Base-by-base conservation (phyloP, 1,139 yeast genomes). In the Blastobotrys serpentis region DNA sequence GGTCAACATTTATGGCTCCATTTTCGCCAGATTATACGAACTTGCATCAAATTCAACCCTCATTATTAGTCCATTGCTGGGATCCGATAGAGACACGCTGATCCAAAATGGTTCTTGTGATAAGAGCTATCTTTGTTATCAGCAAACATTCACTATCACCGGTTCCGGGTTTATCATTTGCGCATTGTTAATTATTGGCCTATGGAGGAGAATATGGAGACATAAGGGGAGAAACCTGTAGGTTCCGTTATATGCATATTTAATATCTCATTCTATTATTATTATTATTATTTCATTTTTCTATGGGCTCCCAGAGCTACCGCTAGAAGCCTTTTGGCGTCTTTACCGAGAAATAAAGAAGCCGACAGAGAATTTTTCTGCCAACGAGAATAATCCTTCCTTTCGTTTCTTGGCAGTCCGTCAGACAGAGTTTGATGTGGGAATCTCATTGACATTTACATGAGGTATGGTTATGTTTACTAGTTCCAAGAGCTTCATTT, bases 11-110 rank as follows among this genome's bases (percentile, higher is more conserved):
- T 87, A 77, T 60, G 92, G 96, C 2, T 62, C 86, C 50, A 58
- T 82, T 17, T 90, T 85, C 65, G 97, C 96, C 0, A 63, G 68
- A 25, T 70, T 81, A 23, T 82, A 78, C 56, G 95, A 89, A 32
- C 43, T 32, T 4, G 51, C 51, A 2, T 19, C 48, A 2, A 6
- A 19, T 4, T 38, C 29, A n/a, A 42, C 43, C 3, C 11, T 44
- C 14, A 13, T 33, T 5, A 6, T 30, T 4, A 33, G 38, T 11
- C 38, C 38, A 11, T 21, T 33, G 11, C 19, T 16, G 4, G 11
- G 5, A 4, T 11, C 17, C 19, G 19, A 33, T 4, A 33, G 38
- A 11, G 38, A 33, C 21, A 7, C 45, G 3, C 44, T 42, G 14
- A 23, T 45, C 25, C 42, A 48, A 3, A 26, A 38, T 11, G 56